A percentile compares a stretch with the other conserved stretches of the same genome.
These are phyloP conservation scores for Ballota nigra DNA, from an alignment of 257 asterid genomes.

Conservation along the genomic window DNA sequence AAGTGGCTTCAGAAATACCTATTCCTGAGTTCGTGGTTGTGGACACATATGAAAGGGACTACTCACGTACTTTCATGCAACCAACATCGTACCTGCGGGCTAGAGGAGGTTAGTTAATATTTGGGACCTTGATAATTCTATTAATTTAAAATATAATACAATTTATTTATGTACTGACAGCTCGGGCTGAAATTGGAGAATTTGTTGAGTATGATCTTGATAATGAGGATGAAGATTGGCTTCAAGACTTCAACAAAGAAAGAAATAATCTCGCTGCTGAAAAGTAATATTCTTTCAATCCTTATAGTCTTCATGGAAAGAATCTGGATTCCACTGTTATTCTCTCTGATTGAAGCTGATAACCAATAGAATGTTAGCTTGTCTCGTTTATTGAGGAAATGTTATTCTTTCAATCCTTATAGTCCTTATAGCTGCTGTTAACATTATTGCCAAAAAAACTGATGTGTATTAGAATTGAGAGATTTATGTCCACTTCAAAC, in stretches of 20 bases:
- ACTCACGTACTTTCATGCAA: slow-evolving; percentile 81
- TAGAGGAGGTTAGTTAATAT: slow-evolving; percentile 72
- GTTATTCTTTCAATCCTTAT: too few species aligned
- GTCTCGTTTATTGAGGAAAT: too few species aligned
- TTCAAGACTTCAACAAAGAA: slow-evolving; percentile 72
- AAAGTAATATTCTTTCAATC: slow-evolving; percentile 47
- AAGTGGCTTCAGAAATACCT: slow-evolving; percentile 85
- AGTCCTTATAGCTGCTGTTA: too few species aligned
- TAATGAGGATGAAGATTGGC: slow-evolving; percentile 99
- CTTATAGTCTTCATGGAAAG: slow-evolving; percentile 21
- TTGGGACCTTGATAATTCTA: slow-evolving; percentile 16
- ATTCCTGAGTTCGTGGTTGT: slow-evolving; percentile 89
- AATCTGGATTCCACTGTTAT: slow-evolving; percentile 19
- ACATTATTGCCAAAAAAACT: neutral
- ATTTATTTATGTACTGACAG: slow-evolving; percentile 43
- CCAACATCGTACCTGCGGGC: slow-evolving; percentile 91
- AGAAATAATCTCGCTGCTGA: slow-evolving; percentile 66
- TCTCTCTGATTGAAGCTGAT: slow-evolving; percentile 13
- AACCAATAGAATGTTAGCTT: slow-evolving; percentile 7
- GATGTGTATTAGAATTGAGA: neutral
- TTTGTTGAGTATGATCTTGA: slow-evolving; percentile 98
- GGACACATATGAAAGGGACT: slow-evolving; percentile 96
- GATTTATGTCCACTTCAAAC: neutral
- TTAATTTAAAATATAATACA: slow-evolving; percentile 12
- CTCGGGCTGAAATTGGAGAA: slow-evolving; percentile 96